phyloP scores from a whole-genome alignment of 1,284 basidiomycete species.

The Malassezia vespertilionis region DNA sequence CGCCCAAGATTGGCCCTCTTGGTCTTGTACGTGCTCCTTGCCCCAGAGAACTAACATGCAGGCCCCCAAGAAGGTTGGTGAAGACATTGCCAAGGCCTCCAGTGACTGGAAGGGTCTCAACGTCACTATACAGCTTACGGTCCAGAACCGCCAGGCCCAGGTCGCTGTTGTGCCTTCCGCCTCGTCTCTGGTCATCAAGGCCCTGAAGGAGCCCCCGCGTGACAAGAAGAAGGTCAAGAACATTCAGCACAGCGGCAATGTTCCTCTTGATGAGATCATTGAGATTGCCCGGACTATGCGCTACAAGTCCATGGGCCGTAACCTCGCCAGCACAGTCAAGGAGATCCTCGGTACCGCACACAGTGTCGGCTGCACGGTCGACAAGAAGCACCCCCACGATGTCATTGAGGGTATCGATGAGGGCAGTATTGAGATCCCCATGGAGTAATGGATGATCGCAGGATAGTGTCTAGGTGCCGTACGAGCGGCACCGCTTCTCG shows the following conservation, averaged over 20 bases:
- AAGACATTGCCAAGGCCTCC: slow-evolving; percentile 99
- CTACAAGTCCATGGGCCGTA: slow-evolving; percentile 86
- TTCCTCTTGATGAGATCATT: slow-evolving; percentile 81
- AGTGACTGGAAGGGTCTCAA: slow-evolving; percentile 98
- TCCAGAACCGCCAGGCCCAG: slow-evolving; percentile 98
- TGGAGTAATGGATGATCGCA: slow-evolving; percentile 27
- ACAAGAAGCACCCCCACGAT: slow-evolving; percentile 86
- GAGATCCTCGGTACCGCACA: slow-evolving; percentile 57
- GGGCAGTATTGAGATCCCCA: slow-evolving; percentile 63
- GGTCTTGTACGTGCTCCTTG: slow-evolving; percentile 67
- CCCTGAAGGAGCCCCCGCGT: slow-evolving; percentile 92
- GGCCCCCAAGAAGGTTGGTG: slow-evolving; percentile 99
- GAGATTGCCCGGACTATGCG: slow-evolving; percentile 95
- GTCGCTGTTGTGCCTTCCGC: slow-evolving; percentile 96
- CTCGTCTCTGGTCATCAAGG: slow-evolving; percentile 93
- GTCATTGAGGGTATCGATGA: slow-evolving; percentile 90
- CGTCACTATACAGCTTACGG: slow-evolving; percentile 96
- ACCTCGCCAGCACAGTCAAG: slow-evolving; percentile 78
- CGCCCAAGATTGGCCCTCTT: slow-evolving; percentile 99
- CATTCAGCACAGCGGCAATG: slow-evolving; percentile 94
- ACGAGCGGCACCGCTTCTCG: background rate
- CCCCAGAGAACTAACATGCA: slow-evolving; percentile 45
- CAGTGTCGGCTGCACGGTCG: slow-evolving; percentile 85
- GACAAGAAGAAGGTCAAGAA: slow-evolving; percentile 99
- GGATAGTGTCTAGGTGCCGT: too few species aligned